Percentiles rank a stretch among this genome's conserved stretches.
phyloP scores from a whole-genome alignment of 202 grass and related monocot species.

The Elaeis oleifera region DNA sequence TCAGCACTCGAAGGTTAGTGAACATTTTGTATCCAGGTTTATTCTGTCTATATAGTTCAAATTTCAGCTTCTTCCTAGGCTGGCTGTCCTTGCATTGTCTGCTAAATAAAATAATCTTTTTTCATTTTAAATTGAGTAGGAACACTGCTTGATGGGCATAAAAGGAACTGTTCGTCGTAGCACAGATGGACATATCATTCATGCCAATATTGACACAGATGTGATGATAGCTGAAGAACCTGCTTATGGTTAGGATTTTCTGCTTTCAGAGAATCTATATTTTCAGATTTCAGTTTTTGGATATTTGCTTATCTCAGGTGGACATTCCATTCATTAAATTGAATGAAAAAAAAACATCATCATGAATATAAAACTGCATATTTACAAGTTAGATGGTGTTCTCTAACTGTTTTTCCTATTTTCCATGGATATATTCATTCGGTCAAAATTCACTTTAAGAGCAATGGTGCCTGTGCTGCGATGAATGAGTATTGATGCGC shows the following conservation, averaged over 20 bases:
- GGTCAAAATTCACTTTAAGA: no score
- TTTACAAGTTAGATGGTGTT: no score
- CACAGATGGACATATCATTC: conserved; percentile 95
- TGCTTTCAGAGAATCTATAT: neutral
- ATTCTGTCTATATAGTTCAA: conserved; percentile 3
- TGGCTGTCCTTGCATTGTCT: conserved; percentile 7
- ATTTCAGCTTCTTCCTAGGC: neutral
- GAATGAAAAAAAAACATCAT: no score
- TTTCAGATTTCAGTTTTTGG: no score
- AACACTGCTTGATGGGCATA: conserved; percentile 99
- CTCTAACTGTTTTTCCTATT: no score
- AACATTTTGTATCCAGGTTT: neutral
- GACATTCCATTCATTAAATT: no score
- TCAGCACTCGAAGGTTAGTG: conserved; percentile 86
- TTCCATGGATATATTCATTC: no score
- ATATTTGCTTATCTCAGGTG: no score
- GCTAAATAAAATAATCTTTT: conserved; percentile 23
- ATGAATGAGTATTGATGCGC: no score
- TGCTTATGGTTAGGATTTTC: conserved; percentile 48
- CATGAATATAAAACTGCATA: no score
- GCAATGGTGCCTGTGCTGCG: no score
- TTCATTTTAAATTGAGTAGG: conserved; percentile 31
- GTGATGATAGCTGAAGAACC: conserved; percentile 96
- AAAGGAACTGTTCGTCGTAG: conserved; percentile 96
- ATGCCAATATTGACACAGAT: conserved; percentile 98